These are phyloP conservation scores for Decorospora gaudefroyi DNA, from an alignment of 2,329 filamentous ascomycete species.

Conservation along the genomic window DNA sequence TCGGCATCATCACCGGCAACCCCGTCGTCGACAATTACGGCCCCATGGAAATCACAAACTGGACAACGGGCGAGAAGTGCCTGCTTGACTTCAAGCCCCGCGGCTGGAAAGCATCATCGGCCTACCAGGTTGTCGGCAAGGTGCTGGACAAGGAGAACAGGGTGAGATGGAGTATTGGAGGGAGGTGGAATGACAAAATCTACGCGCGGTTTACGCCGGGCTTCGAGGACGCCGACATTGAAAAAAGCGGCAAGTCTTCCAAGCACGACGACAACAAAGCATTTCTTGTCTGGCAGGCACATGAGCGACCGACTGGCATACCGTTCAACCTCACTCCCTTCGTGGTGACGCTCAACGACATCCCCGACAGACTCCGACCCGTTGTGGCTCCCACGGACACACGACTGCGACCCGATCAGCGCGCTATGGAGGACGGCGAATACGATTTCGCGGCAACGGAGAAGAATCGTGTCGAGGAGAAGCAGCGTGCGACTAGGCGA, in stretches of 20 bases:
- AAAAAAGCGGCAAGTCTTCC: conserved; percentile 47
- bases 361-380: conserved; percentile 77
- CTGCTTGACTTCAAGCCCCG: conserved; percentile 90
- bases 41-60: conserved; percentile 95
- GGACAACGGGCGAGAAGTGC: conserved; percentile 91
- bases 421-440: conserved; percentile 98
- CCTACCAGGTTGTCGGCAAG: conserved; percentile 86
- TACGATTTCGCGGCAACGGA: conserved; percentile 92
- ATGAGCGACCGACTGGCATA: conserved; percentile 77
- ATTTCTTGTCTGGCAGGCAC: conserved; percentile 90
- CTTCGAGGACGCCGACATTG: conserved; percentile 72
- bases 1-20: conserved; percentile 96
- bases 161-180: conserved; percentile 86
- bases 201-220: conserved; percentile 92
- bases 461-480: conserved; percentile 93
- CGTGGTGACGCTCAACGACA: conserved; percentile 88
- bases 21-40: conserved; percentile 98
- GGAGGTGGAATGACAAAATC: conserved; percentile 96
- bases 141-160: conserved; percentile 78
- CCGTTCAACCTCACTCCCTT: conserved; percentile 98
- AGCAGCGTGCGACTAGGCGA: conserved; percentile 76
- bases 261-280: conserved; percentile 71
- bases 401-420: conserved; percentile 87
- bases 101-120: conserved; percentile 92
- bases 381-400: conserved; percentile 91